phyloP scores from a whole-genome alignment of 2,329 filamentous ascomycete genomes.

The Fusarium multiceps region DNA sequence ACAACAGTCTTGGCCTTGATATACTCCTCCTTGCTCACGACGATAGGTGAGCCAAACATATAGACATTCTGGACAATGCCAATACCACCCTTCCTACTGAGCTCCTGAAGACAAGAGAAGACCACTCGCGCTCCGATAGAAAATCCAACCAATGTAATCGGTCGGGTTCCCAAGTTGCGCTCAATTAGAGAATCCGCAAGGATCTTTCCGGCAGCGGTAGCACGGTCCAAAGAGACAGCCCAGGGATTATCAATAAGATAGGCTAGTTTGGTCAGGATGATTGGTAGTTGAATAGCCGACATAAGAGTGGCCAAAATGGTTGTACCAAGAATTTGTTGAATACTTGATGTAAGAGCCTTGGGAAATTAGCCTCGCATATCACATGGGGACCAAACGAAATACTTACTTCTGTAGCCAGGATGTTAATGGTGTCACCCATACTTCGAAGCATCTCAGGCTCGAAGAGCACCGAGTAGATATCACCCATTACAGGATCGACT shows the following conservation, averaged over 20 bases:
- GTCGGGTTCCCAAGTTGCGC: slow-evolving; percentile 88
- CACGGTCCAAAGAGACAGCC: slow-evolving; percentile 94
- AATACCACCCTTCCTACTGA: slow-evolving; percentile 83
- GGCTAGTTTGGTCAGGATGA: slow-evolving; percentile 90
- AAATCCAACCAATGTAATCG: slow-evolving; percentile 93
- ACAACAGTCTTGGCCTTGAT: slow-evolving; percentile 84
- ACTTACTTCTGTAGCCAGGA: slow-evolving; percentile 92
- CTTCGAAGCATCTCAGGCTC: slow-evolving; percentile 97
- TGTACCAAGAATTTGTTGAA: slow-evolving; percentile 93
- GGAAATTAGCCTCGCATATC: slow-evolving; percentile 1
- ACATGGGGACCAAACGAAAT: background rate
- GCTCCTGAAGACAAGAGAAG: slow-evolving; percentile 88
- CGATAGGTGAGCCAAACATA: slow-evolving; percentile 90
- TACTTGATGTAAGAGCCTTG: slow-evolving; percentile 91
- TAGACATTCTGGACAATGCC: slow-evolving; percentile 96
- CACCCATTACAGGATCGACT: slow-evolving; percentile 96
- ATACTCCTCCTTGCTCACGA: slow-evolving; percentile 92
- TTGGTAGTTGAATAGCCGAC: slow-evolving; percentile 90
- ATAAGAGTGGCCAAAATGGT: slow-evolving; percentile 91
- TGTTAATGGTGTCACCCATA: slow-evolving; percentile 99
- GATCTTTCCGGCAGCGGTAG: slow-evolving; percentile 88
- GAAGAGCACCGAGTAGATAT: slow-evolving; percentile 96
- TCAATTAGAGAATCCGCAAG: slow-evolving; percentile 94
- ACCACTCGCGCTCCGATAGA: slow-evolving; percentile 93
- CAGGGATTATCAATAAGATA: slow-evolving; percentile 99